A percentile compares a stretch with the other conserved stretches of the same genome.
Evolutionary conservation across 2,329 filamentous ascomycete genomes (phyloP).

Genomic region (Hypocreales sp.): DNA sequence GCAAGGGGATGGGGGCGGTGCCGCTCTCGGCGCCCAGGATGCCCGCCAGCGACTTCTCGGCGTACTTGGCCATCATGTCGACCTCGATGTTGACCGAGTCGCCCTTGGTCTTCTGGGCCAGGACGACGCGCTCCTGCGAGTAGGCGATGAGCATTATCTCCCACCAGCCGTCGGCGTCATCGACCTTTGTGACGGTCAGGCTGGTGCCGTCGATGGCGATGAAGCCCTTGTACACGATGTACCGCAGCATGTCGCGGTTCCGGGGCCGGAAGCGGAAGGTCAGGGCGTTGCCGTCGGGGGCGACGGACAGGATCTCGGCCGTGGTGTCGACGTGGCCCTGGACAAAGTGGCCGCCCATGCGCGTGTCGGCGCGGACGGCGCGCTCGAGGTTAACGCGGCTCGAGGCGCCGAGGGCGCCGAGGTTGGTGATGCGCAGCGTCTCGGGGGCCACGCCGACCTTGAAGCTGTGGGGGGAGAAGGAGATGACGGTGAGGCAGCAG

Average conservation of each 20-base stretch:
- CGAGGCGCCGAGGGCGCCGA: slow-evolving; percentile 53
- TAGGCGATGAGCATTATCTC: slow-evolving; percentile 98
- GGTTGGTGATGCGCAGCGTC: slow-evolving; percentile 87
- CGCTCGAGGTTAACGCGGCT: slow-evolving; percentile 84
- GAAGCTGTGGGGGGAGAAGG: slow-evolving; percentile 43
- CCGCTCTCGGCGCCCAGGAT: slow-evolving; percentile 42
- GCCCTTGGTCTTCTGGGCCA: slow-evolving; percentile 61
- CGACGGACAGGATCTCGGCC: slow-evolving; percentile 57
- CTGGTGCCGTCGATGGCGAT: slow-evolving; percentile 90
- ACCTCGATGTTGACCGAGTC: slow-evolving; percentile 87
- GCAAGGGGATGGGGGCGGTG: slow-evolving; percentile 34
- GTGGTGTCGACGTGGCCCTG: slow-evolving; percentile 94
- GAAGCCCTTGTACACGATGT: slow-evolving; percentile 93
- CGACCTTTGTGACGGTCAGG: slow-evolving; percentile 75
- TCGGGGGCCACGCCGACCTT: slow-evolving; percentile 90
- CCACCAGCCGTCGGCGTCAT: slow-evolving; percentile 68
- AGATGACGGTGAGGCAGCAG: slow-evolving; percentile 79
- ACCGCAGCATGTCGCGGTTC: slow-evolving; percentile 55
- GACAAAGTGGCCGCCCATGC: slow-evolving; percentile 97
- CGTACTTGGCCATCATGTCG: slow-evolving; percentile 74
- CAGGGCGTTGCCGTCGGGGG: slow-evolving; percentile 76
- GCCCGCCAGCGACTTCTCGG: slow-evolving; percentile 75
- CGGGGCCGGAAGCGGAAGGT: slow-evolving; percentile 71
- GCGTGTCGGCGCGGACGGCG: slow-evolving; percentile 76
- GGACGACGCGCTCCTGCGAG: slow-evolving; percentile 82